Conservation (phyloP, 1,284 basidiomycete genomes). For the Cryptococcus sp. region DNA sequence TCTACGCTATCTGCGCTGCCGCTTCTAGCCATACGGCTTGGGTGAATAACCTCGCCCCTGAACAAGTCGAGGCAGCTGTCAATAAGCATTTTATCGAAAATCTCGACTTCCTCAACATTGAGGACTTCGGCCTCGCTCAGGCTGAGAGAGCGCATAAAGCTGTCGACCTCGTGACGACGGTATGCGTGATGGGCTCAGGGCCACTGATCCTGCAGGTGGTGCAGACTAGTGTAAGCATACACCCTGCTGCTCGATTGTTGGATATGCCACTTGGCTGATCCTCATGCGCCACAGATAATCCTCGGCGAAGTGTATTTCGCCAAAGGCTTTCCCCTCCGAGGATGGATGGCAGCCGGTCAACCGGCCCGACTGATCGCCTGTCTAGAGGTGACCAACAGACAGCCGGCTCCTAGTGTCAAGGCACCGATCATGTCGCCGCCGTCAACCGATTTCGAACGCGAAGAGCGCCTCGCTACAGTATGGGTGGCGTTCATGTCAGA, state of each 20-base stretch:
- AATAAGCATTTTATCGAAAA: conserved; percentile 25
- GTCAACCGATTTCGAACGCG: conserved; percentile 29
- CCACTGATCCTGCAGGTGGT: conserved; percentile 37
- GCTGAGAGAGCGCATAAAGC: conserved; percentile 33
- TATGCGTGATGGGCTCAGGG: conserved; percentile 37
- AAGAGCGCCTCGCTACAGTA: conserved; percentile 41
- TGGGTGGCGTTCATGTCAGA: conserved; percentile 45
- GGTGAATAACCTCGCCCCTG: conserved; percentile 35
- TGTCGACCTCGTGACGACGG: conserved; percentile 29
- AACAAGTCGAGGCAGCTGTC: conserved; percentile 31
- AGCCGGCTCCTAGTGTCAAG: conserved; percentile 28
- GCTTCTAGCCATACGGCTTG: conserved; percentile 51
- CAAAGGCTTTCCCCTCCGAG: conserved; percentile 40
- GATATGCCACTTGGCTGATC: neutral
- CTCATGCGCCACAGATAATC: conserved; percentile 25
- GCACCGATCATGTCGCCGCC: conserved; percentile 30
- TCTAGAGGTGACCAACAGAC: conserved; percentile 39
- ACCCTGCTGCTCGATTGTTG: neutral
- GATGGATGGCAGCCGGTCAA: conserved; percentile 36
- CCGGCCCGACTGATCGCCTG: conserved; percentile 37
- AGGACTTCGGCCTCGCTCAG: conserved; percentile 47
- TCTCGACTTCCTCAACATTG: conserved; percentile 33
- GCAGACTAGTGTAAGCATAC: conserved; percentile 36
- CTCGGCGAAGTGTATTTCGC: conserved; percentile 36
- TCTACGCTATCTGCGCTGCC: conserved; percentile 56